Evolutionary conservation across 495 filamentous ascomycete genomes (phyloP), one percentile per base, ranked within the genome.

Genomic region (Penicillium pulvis): DNA sequence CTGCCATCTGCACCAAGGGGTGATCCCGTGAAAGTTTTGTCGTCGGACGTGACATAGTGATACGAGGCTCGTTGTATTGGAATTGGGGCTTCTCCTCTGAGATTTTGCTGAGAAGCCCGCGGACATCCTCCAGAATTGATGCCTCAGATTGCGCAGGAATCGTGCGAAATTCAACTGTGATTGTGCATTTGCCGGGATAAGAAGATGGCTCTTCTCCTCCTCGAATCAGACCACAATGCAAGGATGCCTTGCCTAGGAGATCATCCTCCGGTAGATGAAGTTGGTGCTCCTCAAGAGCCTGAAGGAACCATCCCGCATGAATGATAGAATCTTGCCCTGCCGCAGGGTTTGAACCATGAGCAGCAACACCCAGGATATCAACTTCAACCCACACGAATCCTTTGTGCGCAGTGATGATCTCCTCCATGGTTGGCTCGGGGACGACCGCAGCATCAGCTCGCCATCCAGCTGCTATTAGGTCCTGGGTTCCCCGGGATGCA

Each of bases 321-420:
- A 74, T 56, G 42, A 81, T 81, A 3, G 78, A 74, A 57, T 81
- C 79, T 19, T 71, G 54, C 9, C 78, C 79, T 2, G 66, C 51
- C 8, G 65, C 57, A 20, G 74, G 72, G 11, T 75, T 59, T 0
- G 79, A 81, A 6, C 79, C 79, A 47, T 81, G 79, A 2, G 77
- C 75, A 33, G 79, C 78, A 17, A 75, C 64, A 35, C 79, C 79
- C 9, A 71, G 59, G 6, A 81, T 72, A 28, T 77, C 68, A 7
- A 81, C 60, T 41, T 81, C 72, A 9, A 80, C 64, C 77, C 78
- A 80, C 2, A 79, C 63, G 43, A 81, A 81, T 0, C 79, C 79
- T 44, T 81, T 80, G 51, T 81, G 78, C 1, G 77, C 75, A 35
- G 68, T 71, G 2, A 68, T 47, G 7, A 81, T 70, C 1, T 57